phyloP scores from a whole-genome alignment of 495 filamentous ascomycete genomes.

The Talaromyces ruber region DNA sequence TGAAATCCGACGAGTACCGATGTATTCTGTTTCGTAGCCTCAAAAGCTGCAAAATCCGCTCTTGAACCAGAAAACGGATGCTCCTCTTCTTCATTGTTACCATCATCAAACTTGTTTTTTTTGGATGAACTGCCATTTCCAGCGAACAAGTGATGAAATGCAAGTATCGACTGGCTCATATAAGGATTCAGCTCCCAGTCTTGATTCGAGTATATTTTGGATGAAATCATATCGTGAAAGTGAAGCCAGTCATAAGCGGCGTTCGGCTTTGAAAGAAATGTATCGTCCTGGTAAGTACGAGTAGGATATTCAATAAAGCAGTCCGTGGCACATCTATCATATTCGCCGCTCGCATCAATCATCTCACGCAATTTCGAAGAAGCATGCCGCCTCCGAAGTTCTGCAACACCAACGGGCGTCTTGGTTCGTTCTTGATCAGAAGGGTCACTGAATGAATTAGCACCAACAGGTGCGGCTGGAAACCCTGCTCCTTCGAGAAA shows the following conservation, averaged over 20 bases:
- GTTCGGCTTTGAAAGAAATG: slow-evolving; percentile 78
- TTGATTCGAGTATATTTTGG: slow-evolving; percentile 62
- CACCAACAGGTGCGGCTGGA: slow-evolving; percentile 42
- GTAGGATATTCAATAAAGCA: slow-evolving; percentile 79
- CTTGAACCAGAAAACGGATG: slow-evolving; percentile 71
- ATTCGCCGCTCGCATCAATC: slow-evolving; percentile 81
- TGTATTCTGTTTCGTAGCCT: slow-evolving; percentile 63
- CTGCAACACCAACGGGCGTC: slow-evolving; percentile 50
- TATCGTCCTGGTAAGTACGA: slow-evolving; percentile 87
- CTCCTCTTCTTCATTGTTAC: slow-evolving; percentile 45
- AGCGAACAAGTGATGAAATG: slow-evolving; percentile 89
- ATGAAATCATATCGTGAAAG: slow-evolving; percentile 80
- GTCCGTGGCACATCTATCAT: slow-evolving; percentile 74
- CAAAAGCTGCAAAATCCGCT: slow-evolving; percentile 71
- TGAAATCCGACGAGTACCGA: slow-evolving; percentile 46
- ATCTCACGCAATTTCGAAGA: slow-evolving; percentile 78
- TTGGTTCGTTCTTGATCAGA: slow-evolving; percentile 19
- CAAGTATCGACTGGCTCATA: slow-evolving; percentile 73
- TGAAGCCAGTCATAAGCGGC: slow-evolving; percentile 87
- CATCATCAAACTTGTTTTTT: slow-evolving; percentile 20
- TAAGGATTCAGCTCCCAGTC: slow-evolving; percentile 87
- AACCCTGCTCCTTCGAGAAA: slow-evolving; percentile 86
- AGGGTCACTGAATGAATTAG: slow-evolving; percentile 24
- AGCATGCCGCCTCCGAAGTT: slow-evolving; percentile 65
- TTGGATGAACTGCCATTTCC: slow-evolving; percentile 30